Evolutionary conservation across 2,329 filamentous ascomycete species (phyloP).

Genomic region (Stromatinia cepivora): DNA sequence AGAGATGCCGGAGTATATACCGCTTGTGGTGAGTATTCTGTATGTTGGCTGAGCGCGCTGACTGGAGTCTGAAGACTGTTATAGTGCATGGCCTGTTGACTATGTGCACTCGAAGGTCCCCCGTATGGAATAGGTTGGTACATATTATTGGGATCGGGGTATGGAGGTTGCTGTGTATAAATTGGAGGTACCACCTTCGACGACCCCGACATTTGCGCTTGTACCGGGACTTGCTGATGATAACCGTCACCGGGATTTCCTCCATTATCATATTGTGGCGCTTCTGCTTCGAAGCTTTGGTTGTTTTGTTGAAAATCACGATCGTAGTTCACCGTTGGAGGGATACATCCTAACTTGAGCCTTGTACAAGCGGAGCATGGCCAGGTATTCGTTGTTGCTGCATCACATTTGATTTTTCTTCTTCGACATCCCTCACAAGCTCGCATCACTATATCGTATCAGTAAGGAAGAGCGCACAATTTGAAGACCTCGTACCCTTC

Average conservation of each 20-base stretch:
- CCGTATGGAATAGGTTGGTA: conserved; percentile 45
- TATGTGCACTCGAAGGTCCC: conserved; percentile 45
- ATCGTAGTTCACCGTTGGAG: conserved; percentile 54
- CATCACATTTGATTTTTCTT: conserved; percentile 97
- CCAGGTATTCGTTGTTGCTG: conserved; percentile 95
- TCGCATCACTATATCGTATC: conserved; percentile 76
- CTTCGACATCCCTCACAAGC: conserved; percentile 93
- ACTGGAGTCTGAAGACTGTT: conserved; percentile 52
- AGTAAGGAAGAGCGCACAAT: conserved; percentile 24
- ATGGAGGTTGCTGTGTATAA: conserved; percentile 53
- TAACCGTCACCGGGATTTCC: conserved; percentile 49
- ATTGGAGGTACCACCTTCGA: conserved; percentile 44
- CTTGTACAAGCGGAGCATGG: conserved; percentile 92
- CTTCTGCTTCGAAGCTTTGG: conserved; percentile 52
- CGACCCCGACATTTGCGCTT: conserved; percentile 45
- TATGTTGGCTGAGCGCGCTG: conserved; percentile 52
- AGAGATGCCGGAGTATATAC: conserved; percentile 57
- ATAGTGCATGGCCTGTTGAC: conserved; percentile 54
- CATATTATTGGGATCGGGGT: conserved; percentile 45
- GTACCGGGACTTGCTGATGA: conserved; percentile 56
- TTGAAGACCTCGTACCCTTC: conserved; percentile 65
- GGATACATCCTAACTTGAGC: conserved; percentile 89
- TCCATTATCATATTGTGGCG: conserved; percentile 47
- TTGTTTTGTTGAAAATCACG: conserved; percentile 36
- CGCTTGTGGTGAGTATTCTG: conserved; percentile 50